These are phyloP conservation scores for Quercus aquifolioides DNA, from an alignment of 306 rosid genomes.

Conservation along the genomic window DNA sequence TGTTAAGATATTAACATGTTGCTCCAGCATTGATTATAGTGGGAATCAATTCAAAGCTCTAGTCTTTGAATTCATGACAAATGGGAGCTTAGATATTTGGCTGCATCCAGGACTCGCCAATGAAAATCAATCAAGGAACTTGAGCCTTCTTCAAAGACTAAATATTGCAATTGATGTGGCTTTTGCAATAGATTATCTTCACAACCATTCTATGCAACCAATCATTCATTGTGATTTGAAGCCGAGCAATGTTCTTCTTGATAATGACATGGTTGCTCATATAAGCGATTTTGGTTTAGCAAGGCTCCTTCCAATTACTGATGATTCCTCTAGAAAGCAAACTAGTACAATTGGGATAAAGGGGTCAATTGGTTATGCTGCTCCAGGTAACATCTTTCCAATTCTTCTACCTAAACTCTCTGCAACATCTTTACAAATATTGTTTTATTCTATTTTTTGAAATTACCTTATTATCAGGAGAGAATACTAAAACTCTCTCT, in stretches of 20 bases:
- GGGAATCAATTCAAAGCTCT: slow-evolving; percentile 35
- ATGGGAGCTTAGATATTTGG: slow-evolving; percentile 36
- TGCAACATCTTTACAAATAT: too few relatives aligned
- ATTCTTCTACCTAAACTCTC: too few relatives aligned
- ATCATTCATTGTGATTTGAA: slow-evolving; percentile 9
- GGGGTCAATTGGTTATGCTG: too few relatives aligned
- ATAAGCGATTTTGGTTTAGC: slow-evolving; percentile 31
- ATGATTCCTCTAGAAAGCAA: too few relatives aligned
- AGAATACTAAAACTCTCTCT: too few relatives aligned
- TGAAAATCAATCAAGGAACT: neutral
- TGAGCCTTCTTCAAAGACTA: slow-evolving; percentile 17
- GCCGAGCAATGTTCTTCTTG: slow-evolving; percentile 20
- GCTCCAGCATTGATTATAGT: slow-evolving; percentile 14
- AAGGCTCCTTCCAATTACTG: neutral
- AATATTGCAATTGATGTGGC: slow-evolving; percentile 18
- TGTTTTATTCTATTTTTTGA: too few relatives aligned
- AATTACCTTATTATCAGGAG: too few relatives aligned
- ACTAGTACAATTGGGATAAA: too few relatives aligned
- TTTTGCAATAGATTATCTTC: slow-evolving; percentile 18
- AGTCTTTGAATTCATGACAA: slow-evolving; percentile 24
- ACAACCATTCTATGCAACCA: neutral
- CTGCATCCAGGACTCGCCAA: neutral
- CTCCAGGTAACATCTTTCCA: too few relatives aligned
- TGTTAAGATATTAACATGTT: slow-evolving; percentile 28
- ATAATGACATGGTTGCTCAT: slow-evolving; percentile 8